Conservation (phyloP, 106 monocot species). For the Dendrobium nobile region DNA sequence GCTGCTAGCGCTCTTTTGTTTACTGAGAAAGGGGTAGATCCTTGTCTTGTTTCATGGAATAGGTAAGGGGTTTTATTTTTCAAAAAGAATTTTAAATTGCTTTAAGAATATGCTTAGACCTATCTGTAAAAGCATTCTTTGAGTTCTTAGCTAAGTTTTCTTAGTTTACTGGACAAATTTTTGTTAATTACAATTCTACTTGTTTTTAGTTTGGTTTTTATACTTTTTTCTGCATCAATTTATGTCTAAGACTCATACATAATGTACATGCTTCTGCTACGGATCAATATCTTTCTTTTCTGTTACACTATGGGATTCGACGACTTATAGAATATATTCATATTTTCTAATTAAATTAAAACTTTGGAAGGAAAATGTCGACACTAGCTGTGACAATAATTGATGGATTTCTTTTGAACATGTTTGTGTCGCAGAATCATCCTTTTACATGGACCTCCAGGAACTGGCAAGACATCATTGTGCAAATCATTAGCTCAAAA, state of each 20-base stretch:
- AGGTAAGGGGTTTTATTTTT: slow-evolving; percentile 33
- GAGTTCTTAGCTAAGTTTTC: background rate
- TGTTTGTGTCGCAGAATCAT: slow-evolving; percentile 56
- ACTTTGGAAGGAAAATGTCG: background rate
- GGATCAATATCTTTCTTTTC: background rate
- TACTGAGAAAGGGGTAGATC: slow-evolving; percentile 85
- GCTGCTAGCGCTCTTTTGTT: slow-evolving; percentile 96
- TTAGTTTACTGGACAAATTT: background rate
- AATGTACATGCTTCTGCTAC: background rate
- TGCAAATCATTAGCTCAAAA: slow-evolving; percentile 99
- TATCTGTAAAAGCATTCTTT: background rate
- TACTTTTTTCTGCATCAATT: background rate
- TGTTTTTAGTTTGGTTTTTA: background rate
- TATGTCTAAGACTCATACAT: background rate
- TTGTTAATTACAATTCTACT: background rate
- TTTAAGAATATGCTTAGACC: background rate
- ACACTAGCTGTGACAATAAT: background rate
- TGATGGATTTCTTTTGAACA: background rate
- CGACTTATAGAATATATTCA: background rate
- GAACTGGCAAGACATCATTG: slow-evolving; percentile 96
- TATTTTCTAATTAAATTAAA: background rate
- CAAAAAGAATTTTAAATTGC: background rate
- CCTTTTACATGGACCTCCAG: slow-evolving; percentile 97
- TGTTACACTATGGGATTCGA: background rate
- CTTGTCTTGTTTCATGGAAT: slow-evolving; percentile 98